These are phyloP conservation scores for Piper longum DNA, from an alignment of 164 flowering plant species.

Conservation along the genomic window DNA sequence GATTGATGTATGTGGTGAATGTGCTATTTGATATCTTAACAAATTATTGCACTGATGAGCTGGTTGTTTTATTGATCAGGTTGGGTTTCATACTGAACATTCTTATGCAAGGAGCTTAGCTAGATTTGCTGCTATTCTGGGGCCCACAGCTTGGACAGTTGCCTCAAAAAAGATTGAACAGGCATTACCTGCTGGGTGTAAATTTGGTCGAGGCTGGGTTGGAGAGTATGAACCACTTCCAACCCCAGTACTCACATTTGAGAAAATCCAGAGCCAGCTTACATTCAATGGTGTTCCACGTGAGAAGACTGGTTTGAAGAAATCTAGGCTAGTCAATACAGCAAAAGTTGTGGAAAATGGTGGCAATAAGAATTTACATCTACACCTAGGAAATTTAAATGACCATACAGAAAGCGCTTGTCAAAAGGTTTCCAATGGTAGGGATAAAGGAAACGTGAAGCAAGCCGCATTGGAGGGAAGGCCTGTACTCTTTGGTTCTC, in stretches of 20 bases:
- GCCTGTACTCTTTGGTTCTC: slow-evolving; percentile 12
- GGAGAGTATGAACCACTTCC: slow-evolving; percentile 85
- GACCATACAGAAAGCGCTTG: slow-evolving; percentile 3
- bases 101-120: slow-evolving; percentile 88
- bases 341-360: slow-evolving; percentile 3
- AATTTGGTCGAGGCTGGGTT: slow-evolving; percentile 94
- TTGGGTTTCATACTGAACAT: slow-evolving; percentile 76
- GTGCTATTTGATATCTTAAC: slow-evolving; percentile 1
- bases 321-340: slow-evolving; percentile 10
- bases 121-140: slow-evolving; percentile 88
- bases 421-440: slow-evolving; percentile 10
- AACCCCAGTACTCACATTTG: slow-evolving; percentile 47
- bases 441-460: slow-evolving; percentile 14
- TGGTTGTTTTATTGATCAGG: slow-evolving; percentile 36
- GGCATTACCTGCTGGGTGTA: slow-evolving; percentile 52
- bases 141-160: slow-evolving; percentile 81
- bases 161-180: slow-evolving; percentile 72
- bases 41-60: slow-evolving; percentile 5
- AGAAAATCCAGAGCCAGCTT: slow-evolving; percentile 24
- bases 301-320: slow-evolving; percentile 12
- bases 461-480: slow-evolving; percentile 23
- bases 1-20: slow-evolving; percentile 47
- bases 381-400: slow-evolving; percentile 5
- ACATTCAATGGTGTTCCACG: slow-evolving; percentile 11
- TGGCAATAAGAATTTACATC: neutral